Conservation (phyloP, 2,329 filamentous ascomycete genomes). For the Blastomyces percursus region DNA sequence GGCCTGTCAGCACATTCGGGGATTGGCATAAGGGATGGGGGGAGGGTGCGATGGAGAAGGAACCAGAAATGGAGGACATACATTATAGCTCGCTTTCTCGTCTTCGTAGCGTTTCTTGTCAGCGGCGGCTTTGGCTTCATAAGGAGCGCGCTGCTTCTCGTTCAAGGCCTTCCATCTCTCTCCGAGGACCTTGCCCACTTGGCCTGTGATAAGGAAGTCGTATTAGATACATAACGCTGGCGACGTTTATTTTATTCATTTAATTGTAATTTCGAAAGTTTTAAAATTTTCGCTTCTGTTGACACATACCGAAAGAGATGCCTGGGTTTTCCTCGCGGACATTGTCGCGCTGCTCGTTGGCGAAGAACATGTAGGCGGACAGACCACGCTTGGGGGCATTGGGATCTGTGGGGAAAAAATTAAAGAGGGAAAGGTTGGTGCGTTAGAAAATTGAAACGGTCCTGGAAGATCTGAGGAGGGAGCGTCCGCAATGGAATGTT, state of each 20-base stretch:
- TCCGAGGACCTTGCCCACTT: constrained; percentile 96
- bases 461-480: background rate
- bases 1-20: constrained; percentile 5
- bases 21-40: constrained; percentile 5
- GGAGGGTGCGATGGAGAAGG: background rate
- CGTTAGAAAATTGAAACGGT: background rate
- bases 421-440: constrained; percentile 9
- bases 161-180: constrained; percentile 97
- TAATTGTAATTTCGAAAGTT: too few species aligned
- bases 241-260: too few species aligned
- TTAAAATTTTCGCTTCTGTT: background rate
- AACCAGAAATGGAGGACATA: constrained; percentile 38
- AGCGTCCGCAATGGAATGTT: background rate
- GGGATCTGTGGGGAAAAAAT: constrained; percentile 55
- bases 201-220: constrained; percentile 45
- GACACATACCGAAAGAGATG: constrained; percentile 72
- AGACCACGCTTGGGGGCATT: constrained; percentile 99
- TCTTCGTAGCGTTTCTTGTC: constrained; percentile 99
- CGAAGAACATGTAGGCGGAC: constrained; percentile 99
- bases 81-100: constrained; percentile 89
- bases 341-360: constrained; percentile 97
- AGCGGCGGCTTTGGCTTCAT: constrained; percentile 88
- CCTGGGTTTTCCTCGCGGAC: constrained; percentile 97
- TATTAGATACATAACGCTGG: background rate
- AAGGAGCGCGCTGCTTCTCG: constrained; percentile 85